A percentile compares a stretch with the other conserved stretches of the same genome.
These are phyloP conservation scores for Ascochyta rabiei DNA, from an alignment of 2,329 filamentous ascomycete genomes.

Conservation along the genomic window DNA sequence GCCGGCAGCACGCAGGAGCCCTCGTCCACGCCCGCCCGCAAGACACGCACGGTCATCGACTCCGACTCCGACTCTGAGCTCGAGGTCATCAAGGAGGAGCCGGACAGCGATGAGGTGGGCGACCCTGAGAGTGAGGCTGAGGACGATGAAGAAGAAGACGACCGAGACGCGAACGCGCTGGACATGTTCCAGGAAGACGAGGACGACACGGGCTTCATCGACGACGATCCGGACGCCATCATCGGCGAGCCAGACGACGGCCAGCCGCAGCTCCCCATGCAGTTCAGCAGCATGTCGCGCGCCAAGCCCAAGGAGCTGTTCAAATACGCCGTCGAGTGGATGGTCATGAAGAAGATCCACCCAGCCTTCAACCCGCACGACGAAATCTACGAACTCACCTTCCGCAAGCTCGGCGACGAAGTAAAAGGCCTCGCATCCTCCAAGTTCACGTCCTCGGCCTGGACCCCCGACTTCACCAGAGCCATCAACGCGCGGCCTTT, in stretches of 20 bases:
- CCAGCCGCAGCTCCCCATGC: conserved; percentile 65
- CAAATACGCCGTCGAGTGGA: conserved; percentile 76
- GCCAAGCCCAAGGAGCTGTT: conserved; percentile 76
- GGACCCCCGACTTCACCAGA: conserved; percentile 70
- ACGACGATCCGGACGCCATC: conserved; percentile 63
- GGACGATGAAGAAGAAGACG: conserved; percentile 34
- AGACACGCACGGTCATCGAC: conserved; percentile 28
- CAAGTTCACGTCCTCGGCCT: conserved; percentile 73
- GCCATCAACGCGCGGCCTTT: conserved; percentile 70
- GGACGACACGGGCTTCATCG: conserved; percentile 69
- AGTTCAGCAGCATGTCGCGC: conserved; percentile 70
- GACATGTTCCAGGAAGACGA: conserved; percentile 59
- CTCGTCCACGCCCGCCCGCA: conserved; percentile 33
- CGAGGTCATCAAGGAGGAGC: conserved; percentile 43
- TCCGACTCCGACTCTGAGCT: conserved; percentile 35
- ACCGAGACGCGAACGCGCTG: conserved; percentile 39
- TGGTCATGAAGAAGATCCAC: conserved; percentile 79
- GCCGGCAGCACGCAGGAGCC: conserved; percentile 38
- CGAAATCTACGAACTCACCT: conserved; percentile 70
- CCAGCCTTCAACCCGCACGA: conserved; percentile 70
- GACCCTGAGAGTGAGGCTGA: conserved; percentile 29
- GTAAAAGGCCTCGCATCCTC: conserved; percentile 70
- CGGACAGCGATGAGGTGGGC: conserved; percentile 25
- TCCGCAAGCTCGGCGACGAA: conserved; percentile 74
- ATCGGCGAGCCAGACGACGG: conserved; percentile 58